Conservation (phyloP, 495 filamentous ascomycete genomes). For the Aspergillus avenaceus region DNA sequence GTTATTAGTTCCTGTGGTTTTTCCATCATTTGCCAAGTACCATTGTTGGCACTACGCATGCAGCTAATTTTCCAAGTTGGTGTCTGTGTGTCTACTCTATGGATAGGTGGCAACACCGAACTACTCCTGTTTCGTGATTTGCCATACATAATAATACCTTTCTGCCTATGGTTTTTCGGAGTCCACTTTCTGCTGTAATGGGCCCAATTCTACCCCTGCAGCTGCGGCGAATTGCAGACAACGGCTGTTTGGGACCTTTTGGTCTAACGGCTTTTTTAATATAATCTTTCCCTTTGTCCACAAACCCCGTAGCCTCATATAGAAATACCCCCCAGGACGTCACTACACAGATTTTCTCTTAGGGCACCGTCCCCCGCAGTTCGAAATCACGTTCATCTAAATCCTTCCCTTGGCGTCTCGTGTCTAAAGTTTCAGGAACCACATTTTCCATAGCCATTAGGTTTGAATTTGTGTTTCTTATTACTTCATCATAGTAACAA, state of each 20-base stretch:
- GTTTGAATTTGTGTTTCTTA: background rate
- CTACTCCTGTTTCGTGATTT: slow-evolving; percentile 3
- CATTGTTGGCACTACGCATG: background rate
- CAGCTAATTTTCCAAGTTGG: background rate
- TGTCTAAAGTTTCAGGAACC: slow-evolving; percentile 13
- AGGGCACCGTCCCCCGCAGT: background rate
- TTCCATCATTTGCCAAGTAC: background rate
- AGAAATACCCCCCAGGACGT: too few species aligned
- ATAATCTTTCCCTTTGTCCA: background rate
- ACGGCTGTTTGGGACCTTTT: background rate
- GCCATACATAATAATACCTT: background rate
- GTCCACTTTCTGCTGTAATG: background rate
- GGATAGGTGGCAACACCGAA: background rate
- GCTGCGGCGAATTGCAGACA: background rate
- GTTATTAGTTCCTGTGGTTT: background rate
- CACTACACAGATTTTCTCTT: too few species aligned
- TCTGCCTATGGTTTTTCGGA: background rate
- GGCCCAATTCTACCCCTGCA: slow-evolving; percentile 1
- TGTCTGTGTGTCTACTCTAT: background rate
- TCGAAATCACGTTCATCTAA: slow-evolving; percentile 3
- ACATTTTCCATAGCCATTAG: background rate
- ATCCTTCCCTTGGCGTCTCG: slow-evolving; percentile 6
- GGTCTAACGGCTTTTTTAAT: background rate
- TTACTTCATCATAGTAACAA: too few species aligned
- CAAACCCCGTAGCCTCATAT: too few species aligned